Percentiles rank a stretch among this genome's conserved stretches.
phyloP scores from a whole-genome alignment of 768 basidiomycete species.

The Lanmaoa pseudosensibilis region DNA sequence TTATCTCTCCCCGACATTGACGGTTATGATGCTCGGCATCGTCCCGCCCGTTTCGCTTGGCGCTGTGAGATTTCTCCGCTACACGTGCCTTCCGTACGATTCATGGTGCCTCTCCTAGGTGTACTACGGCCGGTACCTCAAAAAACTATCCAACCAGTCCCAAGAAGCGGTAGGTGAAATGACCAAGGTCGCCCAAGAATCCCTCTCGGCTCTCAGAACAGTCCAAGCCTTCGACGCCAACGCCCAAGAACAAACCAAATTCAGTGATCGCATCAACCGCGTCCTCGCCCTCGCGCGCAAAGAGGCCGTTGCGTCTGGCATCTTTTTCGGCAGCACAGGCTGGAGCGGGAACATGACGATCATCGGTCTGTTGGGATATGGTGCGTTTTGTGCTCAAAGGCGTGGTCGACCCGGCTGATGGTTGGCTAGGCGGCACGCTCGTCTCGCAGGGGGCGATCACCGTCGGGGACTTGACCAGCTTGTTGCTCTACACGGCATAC shows the following conservation, averaged over 20 bases:
- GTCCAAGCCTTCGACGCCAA: slow-evolving; percentile 91
- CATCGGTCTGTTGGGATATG: slow-evolving; percentile 87
- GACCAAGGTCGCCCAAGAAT: slow-evolving; percentile 88
- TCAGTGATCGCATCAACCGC: slow-evolving; percentile 59
- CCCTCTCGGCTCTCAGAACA: slow-evolving; percentile 81
- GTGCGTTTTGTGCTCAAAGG: slow-evolving; percentile 40
- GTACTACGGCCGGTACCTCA: slow-evolving; percentile 93
- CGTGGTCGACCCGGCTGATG: not conserved
- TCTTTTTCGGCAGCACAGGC: slow-evolving; percentile 90
- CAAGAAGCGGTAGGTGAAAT: slow-evolving; percentile 96
- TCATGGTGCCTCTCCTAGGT: slow-evolving; percentile 51
- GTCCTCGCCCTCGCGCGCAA: slow-evolving; percentile 78
- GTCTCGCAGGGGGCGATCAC: slow-evolving; percentile 87
- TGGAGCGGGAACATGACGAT: slow-evolving; percentile 94
- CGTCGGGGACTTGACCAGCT: slow-evolving; percentile 87
- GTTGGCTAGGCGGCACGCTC: slow-evolving; percentile 73
- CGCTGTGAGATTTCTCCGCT: slow-evolving; percentile 50
- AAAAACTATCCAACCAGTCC: slow-evolving; percentile 85
- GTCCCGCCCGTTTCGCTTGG: slow-evolving; percentile 88
- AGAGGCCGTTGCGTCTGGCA: slow-evolving; percentile 86
- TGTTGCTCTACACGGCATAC: slow-evolving; percentile 89
- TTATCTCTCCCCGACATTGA: slow-evolving; percentile 85
- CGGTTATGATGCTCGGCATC: slow-evolving; percentile 87
- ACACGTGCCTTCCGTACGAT: slow-evolving; percentile 3
- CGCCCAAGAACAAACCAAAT: slow-evolving; percentile 73